phyloP scores from a whole-genome alignment of 768 basidiomycete species.

The Tricholoma bakamatsutake region DNA sequence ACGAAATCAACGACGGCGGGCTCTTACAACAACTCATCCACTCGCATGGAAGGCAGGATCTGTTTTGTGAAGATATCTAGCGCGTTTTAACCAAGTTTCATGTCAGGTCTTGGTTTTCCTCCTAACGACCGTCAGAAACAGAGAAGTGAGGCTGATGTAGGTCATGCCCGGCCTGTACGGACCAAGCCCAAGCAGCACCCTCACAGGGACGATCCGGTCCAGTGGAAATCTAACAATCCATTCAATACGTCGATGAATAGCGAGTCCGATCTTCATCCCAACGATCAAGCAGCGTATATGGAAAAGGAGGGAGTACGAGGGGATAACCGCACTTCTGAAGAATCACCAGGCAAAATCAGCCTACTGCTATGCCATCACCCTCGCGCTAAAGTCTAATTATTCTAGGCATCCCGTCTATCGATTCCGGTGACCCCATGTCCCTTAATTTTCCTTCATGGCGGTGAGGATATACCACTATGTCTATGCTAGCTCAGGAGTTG shows the following conservation, averaged over 20 bases:
- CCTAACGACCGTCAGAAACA: background rate
- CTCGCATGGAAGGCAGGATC: background rate
- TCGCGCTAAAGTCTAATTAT: too few species aligned
- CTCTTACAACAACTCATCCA: conserved; percentile 1
- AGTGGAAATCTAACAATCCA: background rate
- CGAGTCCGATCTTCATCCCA: background rate
- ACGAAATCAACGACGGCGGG: background rate
- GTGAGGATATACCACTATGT: too few species aligned
- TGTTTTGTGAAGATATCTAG: background rate
- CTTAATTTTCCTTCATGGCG: too few species aligned
- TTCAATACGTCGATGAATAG: background rate
- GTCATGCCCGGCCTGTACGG: background rate
- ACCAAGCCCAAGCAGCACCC: background rate
- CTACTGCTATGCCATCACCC: too few species aligned
- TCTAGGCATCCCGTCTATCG: too few species aligned
- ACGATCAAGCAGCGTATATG: background rate
- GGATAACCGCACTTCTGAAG: too few species aligned
- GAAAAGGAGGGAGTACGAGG: background rate
- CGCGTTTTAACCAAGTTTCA: background rate
- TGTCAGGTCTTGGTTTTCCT: background rate
- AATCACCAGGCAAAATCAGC: too few species aligned
- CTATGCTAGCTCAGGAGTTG: too few species aligned
- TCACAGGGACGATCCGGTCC: background rate
- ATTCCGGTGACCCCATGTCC: too few species aligned
- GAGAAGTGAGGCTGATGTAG: background rate